Percentiles rank a stretch among this genome's conserved stretches.
Conservation (phyloP, 2,329 filamentous ascomycete species). For the Paecilomyces sp. region DNA sequence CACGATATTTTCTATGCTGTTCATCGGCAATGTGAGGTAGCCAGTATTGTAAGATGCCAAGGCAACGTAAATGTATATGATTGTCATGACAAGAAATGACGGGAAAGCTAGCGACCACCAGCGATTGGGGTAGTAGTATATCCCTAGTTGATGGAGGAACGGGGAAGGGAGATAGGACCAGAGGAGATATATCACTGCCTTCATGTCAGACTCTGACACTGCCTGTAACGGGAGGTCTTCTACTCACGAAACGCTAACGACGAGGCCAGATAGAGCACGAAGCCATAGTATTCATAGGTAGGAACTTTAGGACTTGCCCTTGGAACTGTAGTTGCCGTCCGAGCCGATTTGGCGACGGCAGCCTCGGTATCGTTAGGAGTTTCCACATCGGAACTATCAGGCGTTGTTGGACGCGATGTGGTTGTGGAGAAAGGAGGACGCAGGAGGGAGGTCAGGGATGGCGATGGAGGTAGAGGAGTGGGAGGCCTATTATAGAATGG, state of each 20-base stretch:
- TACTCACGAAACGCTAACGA: conserved; percentile 68
- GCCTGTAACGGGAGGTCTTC: conserved; percentile 2
- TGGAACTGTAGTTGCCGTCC: conserved; percentile 59
- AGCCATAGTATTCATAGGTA: conserved; percentile 99
- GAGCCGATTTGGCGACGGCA: conserved; percentile 54
- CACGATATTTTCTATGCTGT: conserved; percentile 78
- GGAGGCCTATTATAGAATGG: conserved; percentile 98
- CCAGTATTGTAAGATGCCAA: conserved; percentile 86
- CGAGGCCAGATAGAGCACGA: conserved; percentile 89
- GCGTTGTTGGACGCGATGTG: conserved; percentile 85
- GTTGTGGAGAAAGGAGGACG: conserved; percentile 59
- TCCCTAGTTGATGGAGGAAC: conserved; percentile 85
- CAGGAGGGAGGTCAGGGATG: conserved; percentile 83
- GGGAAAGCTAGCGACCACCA: conserved; percentile 97
- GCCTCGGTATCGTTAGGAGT: conserved; percentile 53
- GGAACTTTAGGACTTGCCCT: conserved; percentile 87
- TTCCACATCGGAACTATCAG: conserved; percentile 85
- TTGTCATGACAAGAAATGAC: conserved; percentile 76
- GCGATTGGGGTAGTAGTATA: conserved; percentile 92
- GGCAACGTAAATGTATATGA: conserved; percentile 91
- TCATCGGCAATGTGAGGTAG: conserved; percentile 74
- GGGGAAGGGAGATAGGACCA: conserved; percentile 92
- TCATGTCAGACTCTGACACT: neutral
- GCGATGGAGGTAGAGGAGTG: conserved; percentile 85
- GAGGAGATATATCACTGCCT: conserved; percentile 53